Percentiles rank a stretch among this genome's conserved stretches.
Evolutionary conservation across 176 grass and related monocot genomes (phyloP).

Genomic region (Thalia dealbata): DNA sequence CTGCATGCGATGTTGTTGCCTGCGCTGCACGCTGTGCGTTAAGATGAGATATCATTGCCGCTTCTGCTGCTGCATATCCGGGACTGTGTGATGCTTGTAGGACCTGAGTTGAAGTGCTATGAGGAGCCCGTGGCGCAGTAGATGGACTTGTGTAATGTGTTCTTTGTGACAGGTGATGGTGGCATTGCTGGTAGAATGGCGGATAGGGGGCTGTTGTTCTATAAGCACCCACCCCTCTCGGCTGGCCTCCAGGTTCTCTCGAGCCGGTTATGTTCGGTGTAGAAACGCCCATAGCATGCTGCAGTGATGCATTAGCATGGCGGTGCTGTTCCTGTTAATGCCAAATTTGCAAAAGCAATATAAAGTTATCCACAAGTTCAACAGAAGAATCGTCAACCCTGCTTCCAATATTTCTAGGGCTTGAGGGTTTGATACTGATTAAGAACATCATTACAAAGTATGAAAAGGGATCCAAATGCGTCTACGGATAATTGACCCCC

Average conservation of each 20-base stretch:
- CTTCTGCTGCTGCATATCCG: neutral
- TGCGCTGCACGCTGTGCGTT: neutral
- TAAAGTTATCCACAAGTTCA: neutral
- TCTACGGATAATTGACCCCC: too few relatives aligned
- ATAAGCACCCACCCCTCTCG: conserved; percentile 30
- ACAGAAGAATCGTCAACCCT: neutral
- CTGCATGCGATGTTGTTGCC: neutral
- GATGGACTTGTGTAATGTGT: conserved; percentile 17
- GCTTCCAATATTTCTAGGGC: too few relatives aligned
- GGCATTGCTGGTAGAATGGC: neutral
- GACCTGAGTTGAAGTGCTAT: neutral
- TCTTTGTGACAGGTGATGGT: conserved; percentile 8
- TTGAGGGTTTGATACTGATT: too few relatives aligned
- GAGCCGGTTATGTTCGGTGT: conserved; percentile 9
- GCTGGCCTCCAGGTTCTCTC: conserved; percentile 19
- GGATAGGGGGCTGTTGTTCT: conserved; percentile 14
- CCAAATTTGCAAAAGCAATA: neutral
- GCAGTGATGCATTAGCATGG: neutral
- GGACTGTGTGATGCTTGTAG: conserved; percentile 3
- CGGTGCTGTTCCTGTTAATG: neutral
- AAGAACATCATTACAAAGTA: too few relatives aligned
- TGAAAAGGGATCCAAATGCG: too few relatives aligned
- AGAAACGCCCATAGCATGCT: conserved; percentile 19
- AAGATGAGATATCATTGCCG: neutral
- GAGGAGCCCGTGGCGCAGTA: neutral